phyloP scores from a whole-genome alignment of 2,329 filamentous ascomycete genomes.

The Didymella pinodella region DNA sequence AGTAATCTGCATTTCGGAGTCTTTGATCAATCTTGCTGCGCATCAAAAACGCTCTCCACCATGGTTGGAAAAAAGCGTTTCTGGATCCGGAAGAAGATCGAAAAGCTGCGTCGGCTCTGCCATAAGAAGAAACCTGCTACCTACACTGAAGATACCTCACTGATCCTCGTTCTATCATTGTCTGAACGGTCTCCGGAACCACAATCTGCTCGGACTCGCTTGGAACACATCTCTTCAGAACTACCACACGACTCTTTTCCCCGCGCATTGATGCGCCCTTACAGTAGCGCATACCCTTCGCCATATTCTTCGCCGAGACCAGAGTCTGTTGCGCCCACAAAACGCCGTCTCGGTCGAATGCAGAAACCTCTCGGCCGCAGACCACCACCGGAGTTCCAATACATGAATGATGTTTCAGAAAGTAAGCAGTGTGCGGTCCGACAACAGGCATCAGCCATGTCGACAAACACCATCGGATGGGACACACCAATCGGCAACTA shows the following conservation, averaged over 20 bases:
- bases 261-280: not conserved
- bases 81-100: not conserved
- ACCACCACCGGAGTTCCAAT: not conserved
- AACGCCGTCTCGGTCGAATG: not conserved
- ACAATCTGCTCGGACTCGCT: not conserved
- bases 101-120: not conserved
- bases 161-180: not conserved
- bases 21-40: not conserved
- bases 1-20: not conserved
- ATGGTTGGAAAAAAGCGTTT: not conserved
- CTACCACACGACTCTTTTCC: not conserved
- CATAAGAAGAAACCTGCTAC: not conserved
- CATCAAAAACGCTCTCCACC: not conserved
- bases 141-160: not conserved
- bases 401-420: not conserved
- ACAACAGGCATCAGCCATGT: not conserved
- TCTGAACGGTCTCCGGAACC: not conserved
- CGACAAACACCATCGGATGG: slow-evolving; percentile 1
- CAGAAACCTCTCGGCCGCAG: not conserved
- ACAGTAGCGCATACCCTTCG: not conserved
- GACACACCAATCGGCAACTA: not conserved
- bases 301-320: not conserved
- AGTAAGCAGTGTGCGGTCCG: not conserved
- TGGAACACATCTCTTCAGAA: not conserved
- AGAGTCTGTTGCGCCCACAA: not conserved